Evolutionary conservation across 768 basidiomycete species (phyloP), one percentile per base, ranked within the genome.

Genomic region (Xerocomus potaroensis): DNA sequence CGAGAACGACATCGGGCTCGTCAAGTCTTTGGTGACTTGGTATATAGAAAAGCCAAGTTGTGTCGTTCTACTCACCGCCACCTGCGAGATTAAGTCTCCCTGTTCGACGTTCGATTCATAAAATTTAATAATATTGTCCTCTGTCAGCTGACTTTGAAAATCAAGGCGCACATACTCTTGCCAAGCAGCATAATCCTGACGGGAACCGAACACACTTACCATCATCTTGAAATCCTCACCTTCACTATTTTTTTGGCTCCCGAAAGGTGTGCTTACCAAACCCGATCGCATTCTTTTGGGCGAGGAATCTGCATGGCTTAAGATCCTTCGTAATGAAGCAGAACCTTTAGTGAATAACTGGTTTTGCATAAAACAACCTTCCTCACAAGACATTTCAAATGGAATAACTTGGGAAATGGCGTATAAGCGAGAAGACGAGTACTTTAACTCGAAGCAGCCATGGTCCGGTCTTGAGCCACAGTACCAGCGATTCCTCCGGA

Each of bases 71-170:
- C 59, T 86, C 22, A 82, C 85, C 0, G 80, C 87, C 0, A 75
- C 85, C 0, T 65, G 64, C 27, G 65, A 65, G 26, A 65, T 65
- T 65, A 41, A 1, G 59, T 48, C 31, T 15, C 8, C 12, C 4
- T 1, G 31, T 31, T 40, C 75, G n/a, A n/a, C 22, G 40, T 22
- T 11, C 63, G 0, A 62, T 27, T 16, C n/a, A 7, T 3, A 15
- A 4, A 69, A 0, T 80, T 80, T 51, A 79, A 54, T 14, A 8
- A 51, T 11, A 16, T 22, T 3, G 26, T 34, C 76, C 51, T 61
- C 61, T 39, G 15, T 74, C n/a, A 90, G 88, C 85, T 41, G 86
- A 91, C 51, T 86, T 85, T 16, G 84, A 89, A 54, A 91, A 87
- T 34, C 87, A 90, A 60, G 83, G 81, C 0, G 87, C 87, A 0